A percentile compares a stretch with the other conserved stretches of the same genome.
Evolutionary conservation across 2,329 filamentous ascomycete genomes (phyloP).

Genomic region (Lasiodiplodia citricola): DNA sequence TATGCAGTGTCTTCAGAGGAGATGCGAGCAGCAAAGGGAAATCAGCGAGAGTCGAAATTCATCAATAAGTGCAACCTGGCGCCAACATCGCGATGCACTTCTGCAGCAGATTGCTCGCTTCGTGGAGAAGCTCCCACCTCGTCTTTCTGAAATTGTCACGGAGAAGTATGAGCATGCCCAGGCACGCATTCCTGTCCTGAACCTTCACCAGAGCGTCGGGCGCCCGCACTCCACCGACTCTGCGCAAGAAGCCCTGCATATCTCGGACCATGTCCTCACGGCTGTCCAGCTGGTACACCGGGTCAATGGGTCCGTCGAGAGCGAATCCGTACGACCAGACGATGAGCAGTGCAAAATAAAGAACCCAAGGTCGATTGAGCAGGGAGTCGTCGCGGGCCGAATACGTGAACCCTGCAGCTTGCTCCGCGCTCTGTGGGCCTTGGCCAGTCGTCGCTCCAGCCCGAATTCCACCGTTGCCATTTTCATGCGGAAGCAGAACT

Average conservation of each 20-base stretch:
- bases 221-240: slow-evolving; percentile 72
- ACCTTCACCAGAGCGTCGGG: slow-evolving; percentile 79
- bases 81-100: slow-evolving; percentile 75
- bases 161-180: slow-evolving; percentile 80
- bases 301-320: slow-evolving; percentile 76
- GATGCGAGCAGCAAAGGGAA: not conserved
- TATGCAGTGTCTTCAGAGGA: not conserved
- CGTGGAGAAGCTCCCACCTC: slow-evolving; percentile 89
- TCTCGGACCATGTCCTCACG: slow-evolving; percentile 72
- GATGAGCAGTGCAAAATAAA: slow-evolving; percentile 90
- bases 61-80: slow-evolving; percentile 21
- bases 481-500: slow-evolving; percentile 71
- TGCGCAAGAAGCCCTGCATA: slow-evolving; percentile 79
- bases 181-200: slow-evolving; percentile 79
- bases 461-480: slow-evolving; percentile 35
- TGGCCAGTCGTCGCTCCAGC: not conserved
- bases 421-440: slow-evolving; percentile 39
- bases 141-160: slow-evolving; percentile 81
- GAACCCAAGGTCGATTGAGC: slow-evolving; percentile 90
- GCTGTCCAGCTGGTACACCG: slow-evolving; percentile 58
- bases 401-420: slow-evolving; percentile 58
- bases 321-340: slow-evolving; percentile 96
- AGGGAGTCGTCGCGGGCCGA: slow-evolving; percentile 86
- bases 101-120: slow-evolving; percentile 78
- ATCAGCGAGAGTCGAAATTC: not conserved